Conservation (phyloP, 2,329 filamentous ascomycete species). For the Boeremia lycopersici region DNA sequence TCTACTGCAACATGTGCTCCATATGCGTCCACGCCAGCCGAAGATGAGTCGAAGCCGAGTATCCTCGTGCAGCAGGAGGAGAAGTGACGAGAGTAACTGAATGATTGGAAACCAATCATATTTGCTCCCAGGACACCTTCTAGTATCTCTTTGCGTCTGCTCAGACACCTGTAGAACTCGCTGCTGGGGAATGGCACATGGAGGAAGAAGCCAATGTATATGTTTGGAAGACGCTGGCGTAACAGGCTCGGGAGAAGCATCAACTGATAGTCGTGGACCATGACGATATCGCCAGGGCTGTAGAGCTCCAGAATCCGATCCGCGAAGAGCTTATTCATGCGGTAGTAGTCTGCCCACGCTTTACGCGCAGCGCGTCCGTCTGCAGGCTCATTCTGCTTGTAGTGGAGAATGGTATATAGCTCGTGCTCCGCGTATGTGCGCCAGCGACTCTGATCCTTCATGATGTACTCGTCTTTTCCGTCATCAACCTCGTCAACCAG, state of each 20-base stretch:
- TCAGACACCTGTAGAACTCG: constrained; percentile 90
- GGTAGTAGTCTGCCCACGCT: constrained; percentile 91
- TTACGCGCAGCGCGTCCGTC: constrained; percentile 81
- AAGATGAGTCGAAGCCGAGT: constrained; percentile 86
- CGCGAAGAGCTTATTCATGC: constrained; percentile 91
- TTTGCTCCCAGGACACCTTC: constrained; percentile 90
- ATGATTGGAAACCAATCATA: constrained; percentile 93
- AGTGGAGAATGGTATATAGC: constrained; percentile 91
- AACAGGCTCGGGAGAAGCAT: constrained; percentile 88
- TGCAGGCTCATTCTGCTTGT: constrained; percentile 90
- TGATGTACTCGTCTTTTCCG: constrained; percentile 68
- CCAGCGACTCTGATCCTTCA: constrained; percentile 87
- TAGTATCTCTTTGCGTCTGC: constrained; percentile 85
- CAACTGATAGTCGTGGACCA: constrained; percentile 94
- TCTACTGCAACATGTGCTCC: constrained; percentile 88
- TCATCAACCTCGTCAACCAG: constrained; percentile 77
- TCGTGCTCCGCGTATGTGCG: constrained; percentile 89
- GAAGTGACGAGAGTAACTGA: constrained; percentile 94
- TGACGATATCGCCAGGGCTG: constrained; percentile 88
- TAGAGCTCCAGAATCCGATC: constrained; percentile 87
- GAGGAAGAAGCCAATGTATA: constrained; percentile 94
- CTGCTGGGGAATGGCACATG: constrained; percentile 95
- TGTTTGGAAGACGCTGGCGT: constrained; percentile 81
- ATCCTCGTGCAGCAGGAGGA: constrained; percentile 91
- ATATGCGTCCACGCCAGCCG: constrained; percentile 84